A percentile compares a stretch with the other conserved stretches of the same genome.
phyloP scores from a whole-genome alignment of 139 green algal species.

The Tetradesmus obliquus region DNA sequence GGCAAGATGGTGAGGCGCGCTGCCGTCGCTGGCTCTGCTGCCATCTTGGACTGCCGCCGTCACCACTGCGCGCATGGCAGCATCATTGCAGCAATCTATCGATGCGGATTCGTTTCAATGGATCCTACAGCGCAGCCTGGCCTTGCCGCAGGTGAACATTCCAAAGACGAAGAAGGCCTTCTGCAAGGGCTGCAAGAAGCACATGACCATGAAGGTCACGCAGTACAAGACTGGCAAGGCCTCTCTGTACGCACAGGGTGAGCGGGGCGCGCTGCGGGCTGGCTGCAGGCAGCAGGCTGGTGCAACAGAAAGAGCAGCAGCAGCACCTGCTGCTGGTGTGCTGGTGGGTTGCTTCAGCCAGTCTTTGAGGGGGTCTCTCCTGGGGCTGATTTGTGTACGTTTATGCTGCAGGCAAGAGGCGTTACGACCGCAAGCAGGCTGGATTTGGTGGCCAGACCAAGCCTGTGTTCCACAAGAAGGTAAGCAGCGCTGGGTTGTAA shows the following conservation, averaged over 20 bases:
- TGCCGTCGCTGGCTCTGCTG: not conserved
- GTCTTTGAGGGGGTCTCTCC: not conserved
- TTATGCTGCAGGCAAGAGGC: slow-evolving; percentile 91
- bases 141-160: slow-evolving; percentile 93
- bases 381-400: not conserved
- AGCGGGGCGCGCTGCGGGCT: slow-evolving; percentile 1
- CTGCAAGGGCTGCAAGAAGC: slow-evolving; percentile 98
- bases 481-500: slow-evolving; percentile 41
- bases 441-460: slow-evolving; percentile 99
- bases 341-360: not conserved
- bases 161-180: slow-evolving; percentile 99
- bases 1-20: slow-evolving; percentile 18
- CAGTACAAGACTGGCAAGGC: slow-evolving; percentile 99
- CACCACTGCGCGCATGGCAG: not conserved
- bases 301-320: slow-evolving; percentile 15
- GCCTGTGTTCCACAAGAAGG: slow-evolving; percentile 99
- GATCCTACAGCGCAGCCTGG: not conserved
- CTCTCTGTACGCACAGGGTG: slow-evolving; percentile 95
- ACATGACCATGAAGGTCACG: slow-evolving; percentile 99
- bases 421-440: slow-evolving; percentile 99
- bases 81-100: not conserved
- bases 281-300: not conserved
- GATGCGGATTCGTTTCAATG: not conserved
- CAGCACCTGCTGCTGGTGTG: not conserved
- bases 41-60: not conserved